Conservation (phyloP, 2,329 filamentous ascomycete genomes). For the Penicillium sp. region DNA sequence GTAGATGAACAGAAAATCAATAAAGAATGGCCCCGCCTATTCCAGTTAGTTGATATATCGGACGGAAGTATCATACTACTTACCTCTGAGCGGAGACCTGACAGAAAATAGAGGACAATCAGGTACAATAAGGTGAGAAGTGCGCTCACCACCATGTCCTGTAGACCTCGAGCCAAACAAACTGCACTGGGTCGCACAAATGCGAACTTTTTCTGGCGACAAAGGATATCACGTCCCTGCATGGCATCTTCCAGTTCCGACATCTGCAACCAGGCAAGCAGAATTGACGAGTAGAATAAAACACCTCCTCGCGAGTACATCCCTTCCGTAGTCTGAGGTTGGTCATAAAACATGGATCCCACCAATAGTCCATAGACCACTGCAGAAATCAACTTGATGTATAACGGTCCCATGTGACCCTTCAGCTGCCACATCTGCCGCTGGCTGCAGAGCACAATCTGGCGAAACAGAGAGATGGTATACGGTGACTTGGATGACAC, state of each 20-base stretch:
- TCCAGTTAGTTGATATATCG: neutral
- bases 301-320: conserved; percentile 61
- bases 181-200: conserved; percentile 65
- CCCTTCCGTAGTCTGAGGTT: conserved; percentile 55
- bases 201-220: conserved; percentile 62
- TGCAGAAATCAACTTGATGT: conserved; percentile 72
- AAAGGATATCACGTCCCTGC: conserved; percentile 65
- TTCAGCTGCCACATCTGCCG: conserved; percentile 73
- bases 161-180: conserved; percentile 55
- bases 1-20: conserved; percentile 62
- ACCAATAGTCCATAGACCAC: conserved; percentile 69
- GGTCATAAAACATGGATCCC: conserved; percentile 70
- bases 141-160: conserved; percentile 57
- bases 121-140: conserved; percentile 56
- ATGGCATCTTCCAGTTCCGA: conserved; percentile 75
- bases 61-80: neutral
- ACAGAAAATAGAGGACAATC: conserved; percentile 63
- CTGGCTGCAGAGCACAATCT: conserved; percentile 59
- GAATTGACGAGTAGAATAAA: conserved; percentile 62
- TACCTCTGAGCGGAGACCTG: conserved; percentile 35
- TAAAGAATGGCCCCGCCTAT: conserved; percentile 60
- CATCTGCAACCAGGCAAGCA: conserved; percentile 66
- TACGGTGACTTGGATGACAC: conserved; percentile 67
- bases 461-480: conserved; percentile 68
- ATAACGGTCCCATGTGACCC: conserved; percentile 68